Evolutionary conservation across 1,284 basidiomycete genomes (phyloP).

Genomic region (Entoloma clypeatum): DNA sequence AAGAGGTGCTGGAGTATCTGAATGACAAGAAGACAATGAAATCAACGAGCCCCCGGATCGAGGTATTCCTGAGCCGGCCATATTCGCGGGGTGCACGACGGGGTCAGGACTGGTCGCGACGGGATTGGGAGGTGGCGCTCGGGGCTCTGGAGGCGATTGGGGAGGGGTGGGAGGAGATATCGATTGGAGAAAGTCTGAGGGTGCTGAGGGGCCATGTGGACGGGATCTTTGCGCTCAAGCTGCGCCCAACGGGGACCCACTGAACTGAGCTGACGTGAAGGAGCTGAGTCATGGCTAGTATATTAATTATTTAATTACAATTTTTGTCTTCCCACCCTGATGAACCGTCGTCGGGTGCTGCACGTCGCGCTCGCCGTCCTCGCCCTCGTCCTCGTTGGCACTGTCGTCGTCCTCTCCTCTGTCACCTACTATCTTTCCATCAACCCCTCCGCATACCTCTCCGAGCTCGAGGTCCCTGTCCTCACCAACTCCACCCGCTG

Average conservation of each 20-base stretch:
- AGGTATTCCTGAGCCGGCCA: slow-evolving; percentile 48
- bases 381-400: slow-evolving; percentile 84
- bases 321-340: slow-evolving; percentile 30
- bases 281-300: not conserved
- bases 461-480: slow-evolving; percentile 73
- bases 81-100: slow-evolving; percentile 47
- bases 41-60: slow-evolving; percentile 42
- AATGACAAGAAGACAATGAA: slow-evolving; percentile 32
- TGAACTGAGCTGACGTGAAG: not conserved
- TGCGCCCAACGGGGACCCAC: slow-evolving; percentile 48
- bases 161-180: slow-evolving; percentile 46
- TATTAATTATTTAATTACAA: slow-evolving; percentile 1
- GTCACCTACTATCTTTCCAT: slow-evolving; percentile 91
- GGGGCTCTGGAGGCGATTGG: slow-evolving; percentile 46
- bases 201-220: slow-evolving; percentile 47
- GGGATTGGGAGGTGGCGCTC: slow-evolving; percentile 58
- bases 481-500: slow-evolving; percentile 47
- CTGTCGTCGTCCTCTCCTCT: slow-evolving; percentile 87
- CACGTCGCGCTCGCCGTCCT: slow-evolving; percentile 75
- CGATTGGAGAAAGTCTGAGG: slow-evolving; percentile 45
- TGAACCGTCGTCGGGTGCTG: slow-evolving; percentile 61
- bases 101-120: slow-evolving; percentile 67
- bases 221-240: slow-evolving; percentile 43
- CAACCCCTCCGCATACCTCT: slow-evolving; percentile 72
- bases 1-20: slow-evolving; percentile 57